phyloP scores from a whole-genome alignment of 108 stramenopile species.

The Nannochloropsis oceanica region DNA sequence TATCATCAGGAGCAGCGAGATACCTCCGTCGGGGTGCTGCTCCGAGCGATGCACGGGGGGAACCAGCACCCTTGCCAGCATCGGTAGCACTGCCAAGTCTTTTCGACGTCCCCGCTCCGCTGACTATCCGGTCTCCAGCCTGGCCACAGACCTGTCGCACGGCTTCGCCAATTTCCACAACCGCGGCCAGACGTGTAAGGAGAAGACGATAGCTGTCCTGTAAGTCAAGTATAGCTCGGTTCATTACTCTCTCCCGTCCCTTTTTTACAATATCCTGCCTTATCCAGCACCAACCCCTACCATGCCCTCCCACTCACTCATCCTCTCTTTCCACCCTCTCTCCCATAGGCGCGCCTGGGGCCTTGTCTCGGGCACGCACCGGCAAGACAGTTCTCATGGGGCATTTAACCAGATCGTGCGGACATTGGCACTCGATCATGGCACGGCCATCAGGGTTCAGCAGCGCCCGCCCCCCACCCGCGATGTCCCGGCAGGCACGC shows the following conservation, averaged over 20 bases:
- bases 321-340: neutral
- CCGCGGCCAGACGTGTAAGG: neutral
- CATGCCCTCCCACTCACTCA: too few species aligned
- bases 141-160: neutral
- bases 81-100: neutral
- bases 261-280: too few species aligned
- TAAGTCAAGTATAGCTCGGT: neutral
- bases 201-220: neutral
- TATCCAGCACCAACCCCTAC: too few species aligned
- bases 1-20: neutral
- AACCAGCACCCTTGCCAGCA: neutral
- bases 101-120: neutral
- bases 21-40: neutral
- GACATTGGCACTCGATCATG: neutral
- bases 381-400: neutral
- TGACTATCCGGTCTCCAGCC: neutral
- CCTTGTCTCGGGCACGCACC: neutral
- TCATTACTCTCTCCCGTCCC: neutral
- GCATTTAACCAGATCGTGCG: neutral
- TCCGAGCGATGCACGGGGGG: neutral
- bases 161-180: neutral
- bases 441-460: neutral
- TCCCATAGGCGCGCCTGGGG: neutral
- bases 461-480: neutral
- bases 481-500: neutral